These are phyloP conservation scores for Ceratocystis diversiconidia DNA, from an alignment of 2,329 filamentous ascomycete species.

Conservation along the genomic window DNA sequence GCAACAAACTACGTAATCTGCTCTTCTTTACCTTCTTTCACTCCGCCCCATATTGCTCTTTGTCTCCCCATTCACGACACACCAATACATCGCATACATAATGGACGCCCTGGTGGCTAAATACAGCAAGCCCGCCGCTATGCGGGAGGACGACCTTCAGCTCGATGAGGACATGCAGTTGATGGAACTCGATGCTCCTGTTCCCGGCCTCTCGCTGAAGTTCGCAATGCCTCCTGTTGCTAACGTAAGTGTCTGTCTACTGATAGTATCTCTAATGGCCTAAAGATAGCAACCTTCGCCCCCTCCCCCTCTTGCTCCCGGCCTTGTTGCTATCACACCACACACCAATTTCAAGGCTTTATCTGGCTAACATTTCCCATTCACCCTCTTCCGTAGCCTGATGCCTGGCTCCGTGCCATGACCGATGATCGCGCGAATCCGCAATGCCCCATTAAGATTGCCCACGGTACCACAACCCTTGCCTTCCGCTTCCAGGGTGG, in stretches of 20 bases:
- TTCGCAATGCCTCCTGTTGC: constrained; percentile 90
- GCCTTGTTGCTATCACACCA: background rate
- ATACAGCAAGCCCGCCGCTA: constrained; percentile 68
- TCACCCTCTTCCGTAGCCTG: constrained; percentile 42
- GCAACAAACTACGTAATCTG: background rate
- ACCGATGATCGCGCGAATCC: constrained; percentile 97
- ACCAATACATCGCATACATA: constrained; percentile 20
- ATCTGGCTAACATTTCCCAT: constrained; percentile 9
- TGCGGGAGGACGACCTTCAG: constrained; percentile 55
- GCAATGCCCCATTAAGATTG: constrained; percentile 96
- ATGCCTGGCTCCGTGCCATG: constrained; percentile 87
- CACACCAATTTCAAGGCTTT: background rate
- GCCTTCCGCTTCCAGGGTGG: constrained; percentile 97
- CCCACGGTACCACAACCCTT: constrained; percentile 94
- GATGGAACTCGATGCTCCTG: constrained; percentile 43
- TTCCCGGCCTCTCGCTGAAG: constrained; percentile 70
- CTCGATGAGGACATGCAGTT: constrained; percentile 63
- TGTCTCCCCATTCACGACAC: background rate
- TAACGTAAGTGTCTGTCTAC: constrained; percentile 44
- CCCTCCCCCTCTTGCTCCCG: background rate
- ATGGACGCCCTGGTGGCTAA: constrained; percentile 92
- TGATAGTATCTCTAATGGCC: background rate
- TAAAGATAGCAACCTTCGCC: constrained; percentile 17
- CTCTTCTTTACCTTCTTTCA: background rate
- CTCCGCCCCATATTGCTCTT: constrained; percentile 7